These are phyloP conservation scores for Apiospora arundinis DNA, from an alignment of 2,329 filamentous ascomycete species.

Conservation along the genomic window DNA sequence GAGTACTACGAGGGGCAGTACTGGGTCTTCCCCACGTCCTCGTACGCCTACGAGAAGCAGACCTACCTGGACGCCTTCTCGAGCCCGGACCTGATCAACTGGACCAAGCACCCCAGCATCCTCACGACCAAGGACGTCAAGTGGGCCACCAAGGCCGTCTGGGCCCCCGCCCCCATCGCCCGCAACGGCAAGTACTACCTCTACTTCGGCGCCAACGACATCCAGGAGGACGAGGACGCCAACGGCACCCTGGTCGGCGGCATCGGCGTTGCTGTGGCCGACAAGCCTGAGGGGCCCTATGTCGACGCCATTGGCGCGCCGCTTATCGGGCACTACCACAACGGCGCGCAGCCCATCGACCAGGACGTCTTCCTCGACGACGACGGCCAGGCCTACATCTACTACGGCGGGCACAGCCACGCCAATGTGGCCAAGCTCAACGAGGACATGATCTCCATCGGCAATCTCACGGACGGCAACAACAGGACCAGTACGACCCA, in stretches of 20 bases:
- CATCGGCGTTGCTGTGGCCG: conserved; percentile 49
- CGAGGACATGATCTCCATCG: conserved; percentile 50
- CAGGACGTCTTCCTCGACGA: conserved; percentile 52
- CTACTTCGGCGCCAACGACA: conserved; percentile 58
- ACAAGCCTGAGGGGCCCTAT: conserved; percentile 47
- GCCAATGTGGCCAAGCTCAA: conserved; percentile 50
- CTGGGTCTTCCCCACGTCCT: conserved; percentile 57
- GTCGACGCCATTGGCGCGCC: conserved; percentile 49
- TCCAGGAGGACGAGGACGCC: conserved; percentile 41
- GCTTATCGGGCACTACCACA: conserved; percentile 50
- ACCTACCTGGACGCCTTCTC: conserved; percentile 59
- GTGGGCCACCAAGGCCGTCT: conserved; percentile 54
- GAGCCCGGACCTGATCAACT: conserved; percentile 53
- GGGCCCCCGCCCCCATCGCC: conserved; percentile 53
- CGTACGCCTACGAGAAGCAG: conserved; percentile 51
- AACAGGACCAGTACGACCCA: conserved; percentile 27
- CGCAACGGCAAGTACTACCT: conserved; percentile 54
- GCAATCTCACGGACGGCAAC: conserved; percentile 46
- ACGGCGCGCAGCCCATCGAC: conserved; percentile 56
- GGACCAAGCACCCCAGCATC: conserved; percentile 53
- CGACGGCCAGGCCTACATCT: conserved; percentile 48
- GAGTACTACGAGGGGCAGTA: conserved; percentile 52
- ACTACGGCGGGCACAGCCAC: conserved; percentile 51
- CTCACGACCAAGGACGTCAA: conserved; percentile 46
- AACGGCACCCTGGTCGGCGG: conserved; percentile 41